Conservation (phyloP, 257 asterid species). For the Linaria vulgaris region DNA sequence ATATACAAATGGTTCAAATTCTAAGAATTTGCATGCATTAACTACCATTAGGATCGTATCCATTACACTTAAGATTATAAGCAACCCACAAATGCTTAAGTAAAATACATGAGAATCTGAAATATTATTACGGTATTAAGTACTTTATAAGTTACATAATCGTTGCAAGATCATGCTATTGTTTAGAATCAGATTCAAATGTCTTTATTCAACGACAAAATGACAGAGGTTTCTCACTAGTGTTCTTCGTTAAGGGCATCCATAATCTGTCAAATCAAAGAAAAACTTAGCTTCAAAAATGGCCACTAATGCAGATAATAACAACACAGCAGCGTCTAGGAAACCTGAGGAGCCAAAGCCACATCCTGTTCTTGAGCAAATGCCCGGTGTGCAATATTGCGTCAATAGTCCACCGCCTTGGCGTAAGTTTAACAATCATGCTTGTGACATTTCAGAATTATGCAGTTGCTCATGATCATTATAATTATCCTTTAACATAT, state of each 20-base stretch:
- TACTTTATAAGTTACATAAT: slow-evolving; percentile 26
- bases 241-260: not conserved
- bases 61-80: not conserved
- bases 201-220: not conserved
- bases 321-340: not conserved
- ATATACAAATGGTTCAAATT: slow-evolving; percentile 8
- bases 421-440: slow-evolving; percentile 28
- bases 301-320: slow-evolving; percentile 21
- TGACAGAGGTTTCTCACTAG: not conserved
- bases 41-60: not conserved
- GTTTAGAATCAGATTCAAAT: slow-evolving; percentile 7
- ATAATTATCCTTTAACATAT: too few relatives aligned
- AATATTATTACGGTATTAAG: slow-evolving; percentile 16
- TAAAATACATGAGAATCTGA: slow-evolving; percentile 1
- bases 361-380: slow-evolving; percentile 62
- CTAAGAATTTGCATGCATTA: slow-evolving; percentile 2
- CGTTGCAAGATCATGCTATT: slow-evolving; percentile 22
- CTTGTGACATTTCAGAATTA: not conserved
- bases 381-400: slow-evolving; percentile 67
- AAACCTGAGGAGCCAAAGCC: slow-evolving; percentile 32
- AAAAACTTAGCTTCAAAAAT: slow-evolving; percentile 21
- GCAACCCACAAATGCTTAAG: not conserved
- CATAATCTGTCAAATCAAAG: not conserved
- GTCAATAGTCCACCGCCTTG: slow-evolving; percentile 77
- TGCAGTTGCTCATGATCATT: too few relatives aligned